A percentile compares a stretch with the other conserved stretches of the same genome.
Conservation (phyloP, 2,329 filamentous ascomycete species). For the Ophiostoma sp. region DNA sequence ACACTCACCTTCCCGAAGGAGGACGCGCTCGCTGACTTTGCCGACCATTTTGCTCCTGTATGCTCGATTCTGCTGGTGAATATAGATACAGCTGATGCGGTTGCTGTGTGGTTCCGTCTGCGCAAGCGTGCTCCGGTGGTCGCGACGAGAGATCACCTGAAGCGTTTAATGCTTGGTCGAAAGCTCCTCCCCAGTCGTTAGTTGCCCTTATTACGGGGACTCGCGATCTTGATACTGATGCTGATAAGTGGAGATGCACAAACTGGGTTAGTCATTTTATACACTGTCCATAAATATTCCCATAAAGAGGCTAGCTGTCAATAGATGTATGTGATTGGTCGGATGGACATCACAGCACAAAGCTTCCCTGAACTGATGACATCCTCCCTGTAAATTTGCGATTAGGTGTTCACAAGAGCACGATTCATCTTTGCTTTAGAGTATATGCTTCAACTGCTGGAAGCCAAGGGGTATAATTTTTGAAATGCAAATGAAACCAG, state of each 20-base stretch:
- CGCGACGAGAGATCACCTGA: slow-evolving; percentile 12
- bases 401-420: neutral
- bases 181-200: slow-evolving; percentile 13
- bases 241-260: slow-evolving; percentile 6
- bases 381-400: neutral
- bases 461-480: neutral
- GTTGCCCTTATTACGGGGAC: slow-evolving; percentile 12
- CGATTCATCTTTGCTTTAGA: neutral
- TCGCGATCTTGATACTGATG: slow-evolving; percentile 22
- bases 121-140: slow-evolving; percentile 6
- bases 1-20: slow-evolving; percentile 54
- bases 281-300: neutral
- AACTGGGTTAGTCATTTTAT: slow-evolving; percentile 9
- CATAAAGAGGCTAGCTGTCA: neutral
- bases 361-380: neutral
- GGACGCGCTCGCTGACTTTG: slow-evolving; percentile 60
- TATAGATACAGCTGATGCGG: slow-evolving; percentile 6
- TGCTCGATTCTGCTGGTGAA: neutral
- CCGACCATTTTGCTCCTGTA: slow-evolving; percentile 48
- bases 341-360: neutral
- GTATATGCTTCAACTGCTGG: neutral
- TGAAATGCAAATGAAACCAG: neutral
- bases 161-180: slow-evolving; percentile 1
- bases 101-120: neutral
- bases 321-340: neutral